These are phyloP conservation scores for Paracoccidioides brasiliensis DNA, from an alignment of 2,329 filamentous ascomycete genomes.

Conservation along the genomic window DNA sequence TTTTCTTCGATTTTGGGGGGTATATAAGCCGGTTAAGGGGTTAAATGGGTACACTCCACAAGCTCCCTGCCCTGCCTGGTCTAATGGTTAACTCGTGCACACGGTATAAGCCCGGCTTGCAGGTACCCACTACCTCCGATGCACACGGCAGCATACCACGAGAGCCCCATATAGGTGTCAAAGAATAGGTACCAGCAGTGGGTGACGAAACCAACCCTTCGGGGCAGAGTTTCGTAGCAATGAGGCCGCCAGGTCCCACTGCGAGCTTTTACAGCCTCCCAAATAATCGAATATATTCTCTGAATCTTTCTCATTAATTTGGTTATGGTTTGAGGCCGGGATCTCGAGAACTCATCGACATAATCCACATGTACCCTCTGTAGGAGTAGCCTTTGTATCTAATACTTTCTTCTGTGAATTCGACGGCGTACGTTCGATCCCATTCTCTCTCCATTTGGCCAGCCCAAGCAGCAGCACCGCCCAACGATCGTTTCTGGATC, in stretches of 20 bases:
- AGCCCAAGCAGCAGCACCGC: too few relatives aligned
- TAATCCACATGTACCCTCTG: background rate
- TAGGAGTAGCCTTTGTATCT: background rate
- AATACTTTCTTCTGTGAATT: background rate
- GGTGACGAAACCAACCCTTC: constrained; percentile 3
- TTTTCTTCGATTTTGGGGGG: background rate
- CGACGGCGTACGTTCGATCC: background rate
- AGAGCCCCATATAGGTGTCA: background rate
- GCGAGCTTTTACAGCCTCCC: background rate
- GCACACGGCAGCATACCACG: constrained; percentile 2
- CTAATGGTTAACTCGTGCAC: background rate
- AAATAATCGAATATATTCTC: background rate
- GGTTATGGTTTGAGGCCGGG: background rate
- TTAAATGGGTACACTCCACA: background rate
- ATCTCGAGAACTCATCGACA: background rate
- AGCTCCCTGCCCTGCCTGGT: background rate
- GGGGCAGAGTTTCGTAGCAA: constrained; percentile 1
- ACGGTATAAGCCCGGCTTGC: constrained; percentile 4
- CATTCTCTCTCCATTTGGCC: background rate
- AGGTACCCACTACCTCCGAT: constrained; percentile 1
- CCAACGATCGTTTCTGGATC: background rate
- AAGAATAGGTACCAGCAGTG: background rate
- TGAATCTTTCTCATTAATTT: background rate
- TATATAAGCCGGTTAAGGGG: background rate
- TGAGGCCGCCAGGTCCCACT: background rate